Evolutionary conservation across 139 green algal species (phyloP).

Genomic region (Coelastrella sp.): DNA sequence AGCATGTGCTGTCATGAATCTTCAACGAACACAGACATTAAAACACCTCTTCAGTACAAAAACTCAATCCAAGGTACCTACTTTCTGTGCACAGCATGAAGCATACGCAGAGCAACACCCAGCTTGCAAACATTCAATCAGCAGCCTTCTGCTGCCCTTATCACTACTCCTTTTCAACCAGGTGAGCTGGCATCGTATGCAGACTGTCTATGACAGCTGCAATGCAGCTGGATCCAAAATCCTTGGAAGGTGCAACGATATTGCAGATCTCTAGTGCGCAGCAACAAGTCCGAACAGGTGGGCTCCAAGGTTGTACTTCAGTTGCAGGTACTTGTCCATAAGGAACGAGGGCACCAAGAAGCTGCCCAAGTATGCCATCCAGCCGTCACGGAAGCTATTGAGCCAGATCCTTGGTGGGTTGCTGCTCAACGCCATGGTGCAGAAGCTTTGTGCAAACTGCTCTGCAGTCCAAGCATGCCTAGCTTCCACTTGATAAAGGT

Average conservation of each 20-base stretch:
- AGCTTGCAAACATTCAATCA: too few relatives aligned
- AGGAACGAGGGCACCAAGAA: constrained; percentile 39
- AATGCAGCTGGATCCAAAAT: too few relatives aligned
- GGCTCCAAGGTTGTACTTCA: constrained; percentile 37
- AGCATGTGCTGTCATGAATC: too few relatives aligned
- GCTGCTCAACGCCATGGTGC: constrained; percentile 22
- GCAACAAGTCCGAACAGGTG: constrained; percentile 29
- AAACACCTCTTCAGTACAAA: too few relatives aligned
- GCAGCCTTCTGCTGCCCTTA: too few relatives aligned
- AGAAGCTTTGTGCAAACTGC: constrained; percentile 34
- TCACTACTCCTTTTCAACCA: too few relatives aligned
- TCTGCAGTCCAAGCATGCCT: constrained; percentile 29
- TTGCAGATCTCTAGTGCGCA: constrained; percentile 7
- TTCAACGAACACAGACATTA: too few relatives aligned
- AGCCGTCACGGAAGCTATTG: constrained; percentile 44
- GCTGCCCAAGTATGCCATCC: constrained; percentile 37
- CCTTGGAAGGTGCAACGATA: too few relatives aligned
- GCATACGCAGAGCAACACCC: too few relatives aligned
- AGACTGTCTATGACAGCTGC: background rate
- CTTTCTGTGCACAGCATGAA: too few relatives aligned
- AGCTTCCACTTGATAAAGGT: constrained; percentile 37
- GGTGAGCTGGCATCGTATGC: too few relatives aligned
- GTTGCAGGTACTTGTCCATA: constrained; percentile 32
- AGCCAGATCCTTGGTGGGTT: constrained; percentile 31
- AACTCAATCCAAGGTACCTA: too few relatives aligned